Evolutionary conservation across 1,284 basidiomycete genomes (phyloP).

Genomic region (Ustilago esculenta): DNA sequence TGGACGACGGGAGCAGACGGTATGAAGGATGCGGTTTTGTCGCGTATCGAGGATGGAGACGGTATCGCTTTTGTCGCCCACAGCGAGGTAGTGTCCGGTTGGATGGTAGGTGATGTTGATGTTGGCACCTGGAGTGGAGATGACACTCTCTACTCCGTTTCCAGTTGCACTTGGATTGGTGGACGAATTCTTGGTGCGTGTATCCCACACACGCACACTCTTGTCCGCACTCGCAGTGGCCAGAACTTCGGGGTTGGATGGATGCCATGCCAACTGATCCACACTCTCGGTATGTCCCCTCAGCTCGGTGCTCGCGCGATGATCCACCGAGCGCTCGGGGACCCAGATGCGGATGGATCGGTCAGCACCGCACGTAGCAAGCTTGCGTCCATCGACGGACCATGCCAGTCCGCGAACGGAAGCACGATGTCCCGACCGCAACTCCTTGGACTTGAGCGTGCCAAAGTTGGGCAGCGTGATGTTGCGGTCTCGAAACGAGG

Average conservation of each 20-base stretch:
- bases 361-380: constrained; percentile 54
- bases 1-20: constrained; percentile 29
- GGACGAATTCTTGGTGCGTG: constrained; percentile 6
- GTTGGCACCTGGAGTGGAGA: constrained; percentile 49
- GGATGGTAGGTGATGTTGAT: constrained; percentile 63
- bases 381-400: constrained; percentile 55
- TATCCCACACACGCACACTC: constrained; percentile 62
- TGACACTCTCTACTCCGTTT: neutral
- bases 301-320: constrained; percentile 56
- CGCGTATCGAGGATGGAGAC: constrained; percentile 53
- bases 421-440: constrained; percentile 41
- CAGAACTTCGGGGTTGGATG: constrained; percentile 52
- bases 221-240: constrained; percentile 56
- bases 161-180: too few relatives aligned
- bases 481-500: constrained; percentile 13
- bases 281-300: constrained; percentile 58
- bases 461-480: constrained; percentile 22
- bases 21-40: constrained; percentile 25
- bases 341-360: constrained; percentile 55
- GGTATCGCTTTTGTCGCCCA: constrained; percentile 59
- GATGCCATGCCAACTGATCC: constrained; percentile 59
- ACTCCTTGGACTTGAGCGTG: constrained; percentile 31
- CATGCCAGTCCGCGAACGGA: constrained; percentile 56
- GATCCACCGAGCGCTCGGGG: constrained; percentile 55
- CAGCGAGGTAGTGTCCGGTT: constrained; percentile 46